Conservation (phyloP, 306 rosid species). For the Cucumis melo region DNA sequence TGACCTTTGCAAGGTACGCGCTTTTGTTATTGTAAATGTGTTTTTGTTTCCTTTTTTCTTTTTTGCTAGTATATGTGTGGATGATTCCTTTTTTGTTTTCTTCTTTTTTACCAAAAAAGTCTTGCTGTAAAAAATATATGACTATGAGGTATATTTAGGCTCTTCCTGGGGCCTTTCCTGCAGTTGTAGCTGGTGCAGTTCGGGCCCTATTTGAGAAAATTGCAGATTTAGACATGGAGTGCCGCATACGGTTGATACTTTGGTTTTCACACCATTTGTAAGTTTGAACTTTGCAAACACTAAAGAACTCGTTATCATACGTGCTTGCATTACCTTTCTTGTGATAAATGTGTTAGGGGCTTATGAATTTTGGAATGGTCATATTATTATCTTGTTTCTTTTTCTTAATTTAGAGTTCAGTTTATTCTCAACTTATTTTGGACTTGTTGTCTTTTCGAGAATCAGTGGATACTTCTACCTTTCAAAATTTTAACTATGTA, state of each 20-base stretch:
- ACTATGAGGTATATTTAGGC: constrained; percentile 42
- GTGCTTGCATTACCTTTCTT: neutral
- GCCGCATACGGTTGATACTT: constrained; percentile 86
- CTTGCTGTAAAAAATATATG: constrained; percentile 13
- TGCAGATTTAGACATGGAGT: constrained; percentile 94
- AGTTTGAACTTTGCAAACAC: constrained; percentile 16
- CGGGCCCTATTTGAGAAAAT: constrained; percentile 91
- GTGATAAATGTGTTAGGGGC: neutral
- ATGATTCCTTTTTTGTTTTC: neutral
- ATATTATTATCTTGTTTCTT: neutral
- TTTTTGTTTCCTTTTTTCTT: constrained; percentile 9
- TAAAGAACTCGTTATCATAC: neutral
- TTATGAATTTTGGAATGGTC: neutral
- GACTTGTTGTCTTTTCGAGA: neutral
- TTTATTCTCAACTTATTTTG: neutral
- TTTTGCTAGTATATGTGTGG: neutral
- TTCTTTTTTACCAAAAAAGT: neutral
- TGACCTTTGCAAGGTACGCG: constrained; percentile 92
- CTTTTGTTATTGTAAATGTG: neutral
- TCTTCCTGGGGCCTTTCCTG: constrained; percentile 99
- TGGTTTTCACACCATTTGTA: constrained; percentile 99
- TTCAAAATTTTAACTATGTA: no score
- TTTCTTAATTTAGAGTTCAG: neutral
- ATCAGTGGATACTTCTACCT: neutral
- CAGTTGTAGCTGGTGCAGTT: constrained; percentile 95